Base-by-base conservation (phyloP, 345 rosid genomes). In the Hibiscus mutabilis region DNA sequence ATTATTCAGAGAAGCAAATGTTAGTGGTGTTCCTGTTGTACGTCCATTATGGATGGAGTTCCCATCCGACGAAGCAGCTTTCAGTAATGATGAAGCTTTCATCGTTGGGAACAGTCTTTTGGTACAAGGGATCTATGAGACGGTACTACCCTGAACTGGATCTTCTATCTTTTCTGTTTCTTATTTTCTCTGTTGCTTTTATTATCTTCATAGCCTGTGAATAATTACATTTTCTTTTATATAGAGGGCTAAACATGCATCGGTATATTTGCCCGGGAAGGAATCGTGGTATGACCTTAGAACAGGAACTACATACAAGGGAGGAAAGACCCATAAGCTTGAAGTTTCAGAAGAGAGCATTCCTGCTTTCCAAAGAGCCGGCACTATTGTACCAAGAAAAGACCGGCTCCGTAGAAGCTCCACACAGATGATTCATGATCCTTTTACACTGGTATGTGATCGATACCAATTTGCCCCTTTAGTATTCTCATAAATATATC, bases 11-110 rank as follows among this genome's bases (percentile, higher is more conserved):
- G 99, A 90, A 88, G 94, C 99, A 82, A 96, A 96, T 58, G 66
- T 83, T 15, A 91, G 81, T 8, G 99, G 99, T 75, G 76, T 88
- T 78, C 98, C 99, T 24, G 87, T 96, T 60, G 56, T 81, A 60
- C 98, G 98, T n/a, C 97, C 99, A 37, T 69, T 96, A 75, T 96
- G 99, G 99, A 96, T 96, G 99, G 99, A 96, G 84, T 92, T 96
- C 80, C 96, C 99, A 46, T 84, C 81, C 57, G 99, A 96, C 69
- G 93, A 91, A 83, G 82, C 82, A 66, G 86, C 97, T 74, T 92
- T 89, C 76, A 81, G 68, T 71, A 96, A 89, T 51, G 99, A 92
- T 62, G 99, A 96, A 78, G 92, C 98, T 46, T 96, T 96, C 84
- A 92, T 92, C 98, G 91, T 96, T 68, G 99, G 99, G 70, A 81